A percentile compares a stretch with the other conserved stretches of the same genome.
Conservation (phyloP, 2,329 filamentous ascomycete species). For the Monilinia fructicola region DNA sequence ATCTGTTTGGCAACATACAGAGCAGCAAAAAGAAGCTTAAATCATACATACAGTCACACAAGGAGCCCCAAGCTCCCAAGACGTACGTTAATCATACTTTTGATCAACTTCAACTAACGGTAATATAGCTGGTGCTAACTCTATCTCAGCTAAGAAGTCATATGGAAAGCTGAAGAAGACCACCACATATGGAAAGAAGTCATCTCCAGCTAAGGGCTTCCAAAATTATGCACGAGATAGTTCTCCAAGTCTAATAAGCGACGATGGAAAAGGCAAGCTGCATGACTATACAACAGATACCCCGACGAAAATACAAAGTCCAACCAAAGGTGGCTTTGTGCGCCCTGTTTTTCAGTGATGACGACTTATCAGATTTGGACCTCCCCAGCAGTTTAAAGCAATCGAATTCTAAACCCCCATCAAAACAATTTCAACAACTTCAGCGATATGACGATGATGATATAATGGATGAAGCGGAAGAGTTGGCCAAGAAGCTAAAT, state of each 20-base stretch:
- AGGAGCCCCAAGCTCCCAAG: slow-evolving; percentile 1
- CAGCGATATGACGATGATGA: slow-evolving; percentile 18
- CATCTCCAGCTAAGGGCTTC: slow-evolving; percentile 4
- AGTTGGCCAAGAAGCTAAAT: slow-evolving; percentile 9
- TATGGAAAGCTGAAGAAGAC: background rate
- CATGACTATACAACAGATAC: background rate
- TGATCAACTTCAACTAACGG: slow-evolving; percentile 10
- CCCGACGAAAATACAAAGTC: slow-evolving; percentile 1
- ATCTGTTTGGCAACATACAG: slow-evolving; percentile 28
- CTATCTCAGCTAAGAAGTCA: background rate
- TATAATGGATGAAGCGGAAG: slow-evolving; percentile 11
- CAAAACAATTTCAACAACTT: slow-evolving; percentile 9
- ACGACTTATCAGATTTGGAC: slow-evolving; percentile 8
- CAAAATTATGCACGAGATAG: slow-evolving; percentile 8
- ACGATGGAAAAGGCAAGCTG: slow-evolving; percentile 4
- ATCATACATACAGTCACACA: slow-evolving; percentile 15
- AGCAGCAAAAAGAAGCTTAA: slow-evolving; percentile 20
- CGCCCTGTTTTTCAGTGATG: slow-evolving; percentile 8
- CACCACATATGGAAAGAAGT: slow-evolving; percentile 15
- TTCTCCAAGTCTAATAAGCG: slow-evolving; percentile 17
- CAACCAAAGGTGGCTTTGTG: slow-evolving; percentile 6
- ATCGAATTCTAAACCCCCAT: background rate
- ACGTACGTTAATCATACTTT: slow-evolving; percentile 1
- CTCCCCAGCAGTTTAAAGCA: background rate
- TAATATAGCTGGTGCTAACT: slow-evolving; percentile 16